These are phyloP conservation scores for Lizonia empirigonia DNA, from an alignment of 2,329 filamentous ascomycete species.

Conservation along the genomic window DNA sequence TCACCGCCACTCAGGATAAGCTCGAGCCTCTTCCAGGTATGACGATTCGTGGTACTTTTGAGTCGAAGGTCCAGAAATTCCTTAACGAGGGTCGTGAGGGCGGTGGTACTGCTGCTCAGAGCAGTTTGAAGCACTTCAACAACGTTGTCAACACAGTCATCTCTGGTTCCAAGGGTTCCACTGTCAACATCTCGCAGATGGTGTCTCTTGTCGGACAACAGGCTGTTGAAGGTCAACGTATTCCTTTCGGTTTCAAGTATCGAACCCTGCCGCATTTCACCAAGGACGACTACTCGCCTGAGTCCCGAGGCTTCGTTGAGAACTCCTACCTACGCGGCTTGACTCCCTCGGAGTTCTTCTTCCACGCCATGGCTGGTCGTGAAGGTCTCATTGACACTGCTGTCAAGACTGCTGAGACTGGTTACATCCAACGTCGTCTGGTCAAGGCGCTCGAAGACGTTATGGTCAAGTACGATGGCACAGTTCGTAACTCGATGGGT, in stretches of 20 bases:
- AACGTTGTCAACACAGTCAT: slow-evolving; percentile 96
- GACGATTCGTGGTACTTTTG: slow-evolving; percentile 98
- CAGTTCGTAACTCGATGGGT: slow-evolving; percentile 93
- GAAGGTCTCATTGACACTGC: slow-evolving; percentile 99
- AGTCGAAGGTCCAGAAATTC: slow-evolving; percentile 93
- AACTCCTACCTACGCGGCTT: slow-evolving; percentile 97
- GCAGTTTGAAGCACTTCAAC: slow-evolving; percentile 92
- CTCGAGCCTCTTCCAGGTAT: slow-evolving; percentile 96
- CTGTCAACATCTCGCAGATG: slow-evolving; percentile 99
- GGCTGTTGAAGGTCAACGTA: slow-evolving; percentile 97
- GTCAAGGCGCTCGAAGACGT: slow-evolving; percentile 98
- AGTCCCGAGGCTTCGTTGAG: slow-evolving; percentile 96
- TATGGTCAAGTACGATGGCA: slow-evolving; percentile 96
- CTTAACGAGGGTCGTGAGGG: slow-evolving; percentile 96
- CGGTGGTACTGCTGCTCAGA: slow-evolving; percentile 89
- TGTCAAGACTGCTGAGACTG: slow-evolving; percentile 98
- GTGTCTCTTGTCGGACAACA: slow-evolving; percentile 97
- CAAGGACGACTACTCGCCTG: slow-evolving; percentile 98
- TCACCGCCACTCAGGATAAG: slow-evolving; percentile 79
- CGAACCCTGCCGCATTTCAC: slow-evolving; percentile 96
- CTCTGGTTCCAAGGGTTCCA: slow-evolving; percentile 97
- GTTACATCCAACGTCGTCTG: slow-evolving; percentile 97
- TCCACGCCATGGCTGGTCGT: slow-evolving; percentile 99
- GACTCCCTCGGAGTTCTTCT: slow-evolving; percentile 97
- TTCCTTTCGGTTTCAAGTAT: slow-evolving; percentile 99